Evolutionary conservation across 2,329 filamentous ascomycete genomes (phyloP).

Genomic region (Emericellopsis atlantica): DNA sequence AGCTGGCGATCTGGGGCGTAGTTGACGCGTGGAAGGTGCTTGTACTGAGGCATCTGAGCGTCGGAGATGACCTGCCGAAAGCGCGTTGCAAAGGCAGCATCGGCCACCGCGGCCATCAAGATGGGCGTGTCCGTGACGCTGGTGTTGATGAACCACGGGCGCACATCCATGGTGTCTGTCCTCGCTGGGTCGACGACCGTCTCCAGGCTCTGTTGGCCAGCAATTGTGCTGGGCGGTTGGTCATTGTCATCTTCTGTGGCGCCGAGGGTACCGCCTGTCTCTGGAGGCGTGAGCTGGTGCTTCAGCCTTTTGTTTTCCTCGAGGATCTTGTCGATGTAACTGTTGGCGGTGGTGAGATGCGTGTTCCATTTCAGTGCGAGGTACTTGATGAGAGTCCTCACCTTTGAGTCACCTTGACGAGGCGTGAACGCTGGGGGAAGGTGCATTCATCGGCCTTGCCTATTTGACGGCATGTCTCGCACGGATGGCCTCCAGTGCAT

Average conservation of each 20-base stretch:
- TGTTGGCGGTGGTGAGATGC: slow-evolving; percentile 2
- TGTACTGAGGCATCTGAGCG: slow-evolving; percentile 7
- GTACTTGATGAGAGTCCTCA: background rate
- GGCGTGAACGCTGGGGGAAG: slow-evolving; percentile 17
- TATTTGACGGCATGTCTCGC: slow-evolving; percentile 16
- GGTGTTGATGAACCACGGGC: slow-evolving; percentile 21
- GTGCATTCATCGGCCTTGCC: slow-evolving; percentile 15
- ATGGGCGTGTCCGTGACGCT: slow-evolving; percentile 19
- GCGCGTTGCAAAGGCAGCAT: slow-evolving; percentile 21
- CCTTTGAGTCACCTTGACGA: slow-evolving; percentile 14
- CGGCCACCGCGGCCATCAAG: slow-evolving; percentile 21
- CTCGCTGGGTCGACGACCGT: background rate
- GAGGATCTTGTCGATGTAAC: slow-evolving; percentile 20
- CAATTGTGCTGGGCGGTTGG: slow-evolving; percentile 3
- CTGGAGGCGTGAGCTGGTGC: slow-evolving; percentile 1
- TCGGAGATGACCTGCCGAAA: slow-evolving; percentile 20
- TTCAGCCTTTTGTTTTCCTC: slow-evolving; percentile 18
- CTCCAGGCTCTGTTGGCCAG: background rate
- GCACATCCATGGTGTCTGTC: background rate
- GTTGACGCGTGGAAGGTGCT: slow-evolving; percentile 19
- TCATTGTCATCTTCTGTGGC: slow-evolving; percentile 6
- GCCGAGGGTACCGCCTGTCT: background rate
- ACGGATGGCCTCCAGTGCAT: slow-evolving; percentile 19
- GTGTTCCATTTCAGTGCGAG: slow-evolving; percentile 5
- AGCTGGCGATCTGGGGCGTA: slow-evolving; percentile 18